Evolutionary conservation across 208 protist genomes (phyloP).

Genomic region (Trypanosoma melophagium): DNA sequence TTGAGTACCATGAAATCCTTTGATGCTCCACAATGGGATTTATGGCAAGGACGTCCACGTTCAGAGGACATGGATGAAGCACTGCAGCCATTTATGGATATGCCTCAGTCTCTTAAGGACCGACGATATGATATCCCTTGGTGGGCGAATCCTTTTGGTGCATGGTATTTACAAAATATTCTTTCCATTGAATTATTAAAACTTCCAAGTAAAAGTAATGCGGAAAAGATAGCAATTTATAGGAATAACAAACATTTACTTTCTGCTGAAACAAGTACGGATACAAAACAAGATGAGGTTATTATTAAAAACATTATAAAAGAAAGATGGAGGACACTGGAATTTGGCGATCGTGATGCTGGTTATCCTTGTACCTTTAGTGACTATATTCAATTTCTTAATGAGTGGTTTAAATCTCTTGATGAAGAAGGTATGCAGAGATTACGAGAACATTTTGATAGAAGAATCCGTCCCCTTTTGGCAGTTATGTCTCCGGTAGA

Average conservation of each 20-base stretch:
- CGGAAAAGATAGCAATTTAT: conserved; percentile 90
- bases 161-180: conserved; percentile 93
- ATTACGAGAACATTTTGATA: conserved; percentile 91
- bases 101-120: conserved; percentile 91
- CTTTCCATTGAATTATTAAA: conserved; percentile 89
- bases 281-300: conserved; percentile 77
- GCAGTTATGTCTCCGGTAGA: conserved; percentile 92
- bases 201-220: conserved; percentile 83
- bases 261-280: conserved; percentile 49
- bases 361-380: conserved; percentile 90
- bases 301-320: conserved; percentile 82
- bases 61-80: conserved; percentile 91
- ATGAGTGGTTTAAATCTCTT: conserved; percentile 93
- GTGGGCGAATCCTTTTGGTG: conserved; percentile 93
- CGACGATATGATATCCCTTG: conserved; percentile 91
- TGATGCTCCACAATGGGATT: conserved; percentile 90
- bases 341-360: conserved; percentile 89
- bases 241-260: conserved; percentile 50
- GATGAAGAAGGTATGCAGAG: conserved; percentile 91
- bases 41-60: conserved; percentile 85
- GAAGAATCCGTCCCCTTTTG: conserved; percentile 88
- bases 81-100: conserved; percentile 93
- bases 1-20: conserved; percentile 90
- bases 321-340: conserved; percentile 88
- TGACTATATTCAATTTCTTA: conserved; percentile 93